Conservation (phyloP, 495 filamentous ascomycete species). For the Entonaema liquescens region DNA sequence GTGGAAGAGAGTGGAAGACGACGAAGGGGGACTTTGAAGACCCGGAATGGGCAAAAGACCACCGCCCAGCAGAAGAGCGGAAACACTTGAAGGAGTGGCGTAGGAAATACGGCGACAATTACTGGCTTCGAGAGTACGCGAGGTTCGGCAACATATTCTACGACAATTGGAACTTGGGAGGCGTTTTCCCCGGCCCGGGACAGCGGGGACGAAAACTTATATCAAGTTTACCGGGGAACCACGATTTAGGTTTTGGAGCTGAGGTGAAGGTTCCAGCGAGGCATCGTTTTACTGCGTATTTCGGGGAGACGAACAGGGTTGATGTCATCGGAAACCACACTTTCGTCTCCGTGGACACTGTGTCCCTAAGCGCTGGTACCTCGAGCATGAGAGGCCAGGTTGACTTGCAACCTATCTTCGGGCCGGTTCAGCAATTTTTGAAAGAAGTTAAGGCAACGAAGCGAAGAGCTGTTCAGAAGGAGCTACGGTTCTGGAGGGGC, state of each 20-base stretch:
- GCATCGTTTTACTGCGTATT: slow-evolving; percentile 84
- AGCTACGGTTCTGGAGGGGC: slow-evolving; percentile 62
- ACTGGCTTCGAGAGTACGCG: slow-evolving; percentile 83
- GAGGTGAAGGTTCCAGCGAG: slow-evolving; percentile 82
- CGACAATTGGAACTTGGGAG: slow-evolving; percentile 63
- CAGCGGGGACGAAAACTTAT: slow-evolving; percentile 71
- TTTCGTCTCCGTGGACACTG: slow-evolving; percentile 88
- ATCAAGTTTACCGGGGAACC: slow-evolving; percentile 88
- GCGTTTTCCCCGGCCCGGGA: slow-evolving; percentile 46
- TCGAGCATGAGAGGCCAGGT: slow-evolving; percentile 54
- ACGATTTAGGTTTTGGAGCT: slow-evolving; percentile 93
- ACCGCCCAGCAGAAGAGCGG: slow-evolving; percentile 58
- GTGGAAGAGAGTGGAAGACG: slow-evolving; percentile 93
- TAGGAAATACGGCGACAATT: slow-evolving; percentile 73
- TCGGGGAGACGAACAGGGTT: slow-evolving; percentile 87
- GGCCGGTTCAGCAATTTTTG: slow-evolving; percentile 80
- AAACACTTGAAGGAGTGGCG: slow-evolving; percentile 71
- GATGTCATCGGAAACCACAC: slow-evolving; percentile 95
- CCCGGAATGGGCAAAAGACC: slow-evolving; percentile 60
- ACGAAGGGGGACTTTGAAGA: slow-evolving; percentile 64
- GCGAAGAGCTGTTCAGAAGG: slow-evolving; percentile 62
- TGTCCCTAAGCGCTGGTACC: slow-evolving; percentile 79
- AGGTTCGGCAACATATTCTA: slow-evolving; percentile 84
- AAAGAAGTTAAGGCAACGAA: slow-evolving; percentile 63
- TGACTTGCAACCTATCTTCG: slow-evolving; percentile 69